These are phyloP conservation scores for Geosmithia putterillii DNA, from an alignment of 2,329 filamentous ascomycete genomes.

Conservation along the genomic window DNA sequence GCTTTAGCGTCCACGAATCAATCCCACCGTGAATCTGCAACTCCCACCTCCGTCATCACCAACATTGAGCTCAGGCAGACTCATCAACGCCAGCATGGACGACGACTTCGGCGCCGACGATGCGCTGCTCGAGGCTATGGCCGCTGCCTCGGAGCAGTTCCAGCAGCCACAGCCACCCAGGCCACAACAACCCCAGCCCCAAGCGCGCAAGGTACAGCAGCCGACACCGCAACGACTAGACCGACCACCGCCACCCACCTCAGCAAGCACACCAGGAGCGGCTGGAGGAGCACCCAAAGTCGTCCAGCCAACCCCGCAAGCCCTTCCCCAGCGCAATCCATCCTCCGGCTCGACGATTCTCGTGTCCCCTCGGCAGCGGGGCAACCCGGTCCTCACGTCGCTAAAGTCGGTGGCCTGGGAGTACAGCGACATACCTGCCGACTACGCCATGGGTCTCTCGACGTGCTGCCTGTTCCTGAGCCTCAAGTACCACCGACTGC, in stretches of 20 bases:
- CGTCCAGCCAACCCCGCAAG: slow-evolving; percentile 81
- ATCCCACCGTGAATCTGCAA: no score
- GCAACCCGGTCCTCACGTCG: slow-evolving; percentile 80
- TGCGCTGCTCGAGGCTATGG: slow-evolving; percentile 42
- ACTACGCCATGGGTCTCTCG: slow-evolving; percentile 78
- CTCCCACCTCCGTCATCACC: no score
- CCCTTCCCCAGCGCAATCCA: slow-evolving; percentile 47
- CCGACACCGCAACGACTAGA: slow-evolving; percentile 45
- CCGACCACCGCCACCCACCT: slow-evolving; percentile 16
- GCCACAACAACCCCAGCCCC: slow-evolving; percentile 8
- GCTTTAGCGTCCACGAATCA: no score
- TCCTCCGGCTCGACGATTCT: slow-evolving; percentile 62
- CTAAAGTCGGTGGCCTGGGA: slow-evolving; percentile 84
- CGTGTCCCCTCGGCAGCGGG: slow-evolving; percentile 85
- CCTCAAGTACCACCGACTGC: slow-evolving; percentile 91
- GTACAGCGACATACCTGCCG: slow-evolving; percentile 90
- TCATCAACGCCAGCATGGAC: slow-evolving; percentile 20
- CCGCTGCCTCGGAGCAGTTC: slow-evolving; percentile 29
- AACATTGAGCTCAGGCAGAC: no score
- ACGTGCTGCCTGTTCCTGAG: slow-evolving; percentile 89
- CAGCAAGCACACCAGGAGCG: slow-evolving; percentile 7
- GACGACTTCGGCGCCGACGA: slow-evolving; percentile 47
- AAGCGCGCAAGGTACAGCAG: slow-evolving; percentile 26
- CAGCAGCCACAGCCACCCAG: neutral
- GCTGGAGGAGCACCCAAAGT: slow-evolving; percentile 35